phyloP scores from a whole-genome alignment of 2,329 filamentous ascomycete species.

The Penicillium verrucosum region DNA sequence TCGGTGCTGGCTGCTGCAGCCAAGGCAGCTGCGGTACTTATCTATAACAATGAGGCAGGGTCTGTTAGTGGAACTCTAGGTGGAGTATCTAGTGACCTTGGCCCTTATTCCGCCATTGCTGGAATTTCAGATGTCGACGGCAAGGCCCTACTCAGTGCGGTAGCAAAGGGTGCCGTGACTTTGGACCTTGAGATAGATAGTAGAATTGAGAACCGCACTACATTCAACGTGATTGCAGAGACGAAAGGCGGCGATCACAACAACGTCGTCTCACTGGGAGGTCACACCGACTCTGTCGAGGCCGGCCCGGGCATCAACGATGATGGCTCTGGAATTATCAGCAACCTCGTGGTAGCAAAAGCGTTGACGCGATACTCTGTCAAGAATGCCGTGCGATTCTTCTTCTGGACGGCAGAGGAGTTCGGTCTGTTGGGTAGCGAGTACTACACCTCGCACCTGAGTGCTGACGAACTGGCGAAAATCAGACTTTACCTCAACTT shows the following conservation, averaged over 20 bases:
- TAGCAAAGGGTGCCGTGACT: slow-evolving; percentile 44
- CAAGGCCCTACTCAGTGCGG: slow-evolving; percentile 51
- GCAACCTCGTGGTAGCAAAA: slow-evolving; percentile 58
- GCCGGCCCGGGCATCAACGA: slow-evolving; percentile 72
- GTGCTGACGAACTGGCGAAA: slow-evolving; percentile 52
- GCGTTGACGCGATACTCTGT: slow-evolving; percentile 68
- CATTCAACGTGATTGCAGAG: slow-evolving; percentile 60
- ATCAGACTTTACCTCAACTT: slow-evolving; percentile 68
- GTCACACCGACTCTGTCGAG: slow-evolving; percentile 60
- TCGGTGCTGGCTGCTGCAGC: slow-evolving; percentile 64
- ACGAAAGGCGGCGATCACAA: slow-evolving; percentile 57
- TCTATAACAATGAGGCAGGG: slow-evolving; percentile 70
- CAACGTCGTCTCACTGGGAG: slow-evolving; percentile 58
- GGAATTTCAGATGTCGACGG: slow-evolving; percentile 62
- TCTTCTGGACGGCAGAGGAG: slow-evolving; percentile 63
- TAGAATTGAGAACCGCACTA: slow-evolving; percentile 47
- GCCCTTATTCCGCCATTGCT: slow-evolving; percentile 55
- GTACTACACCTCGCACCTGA: slow-evolving; percentile 53
- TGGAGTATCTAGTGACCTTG: slow-evolving; percentile 46
- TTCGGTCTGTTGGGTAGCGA: slow-evolving; percentile 60
- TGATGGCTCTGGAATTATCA: slow-evolving; percentile 66
- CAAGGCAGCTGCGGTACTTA: slow-evolving; percentile 66
- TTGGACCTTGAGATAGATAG: slow-evolving; percentile 44
- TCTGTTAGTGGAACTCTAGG: slow-evolving; percentile 67
- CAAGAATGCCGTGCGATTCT: slow-evolving; percentile 67